These are phyloP conservation scores for Gaertneriomyces sp. DNA, from an alignment of 192 early-diverging fungal genomes.

Conservation along the genomic window DNA sequence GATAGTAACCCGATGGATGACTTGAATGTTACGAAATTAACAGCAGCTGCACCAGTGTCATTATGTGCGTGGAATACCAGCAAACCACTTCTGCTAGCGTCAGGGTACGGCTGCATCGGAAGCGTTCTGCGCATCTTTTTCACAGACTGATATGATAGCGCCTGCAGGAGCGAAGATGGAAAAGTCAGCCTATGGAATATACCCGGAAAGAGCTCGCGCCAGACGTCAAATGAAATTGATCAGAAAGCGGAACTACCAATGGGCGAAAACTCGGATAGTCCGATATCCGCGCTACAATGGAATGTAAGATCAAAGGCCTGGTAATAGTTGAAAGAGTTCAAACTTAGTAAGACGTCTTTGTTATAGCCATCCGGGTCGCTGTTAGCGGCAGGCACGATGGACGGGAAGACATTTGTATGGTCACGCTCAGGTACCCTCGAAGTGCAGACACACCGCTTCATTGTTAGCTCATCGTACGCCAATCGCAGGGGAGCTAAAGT, in stretches of 20 bases:
- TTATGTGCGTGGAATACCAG: slow-evolving; percentile 79
- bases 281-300: slow-evolving; percentile 60
- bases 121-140: no score
- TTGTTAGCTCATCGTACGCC: no score
- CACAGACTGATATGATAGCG: no score
- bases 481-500: slow-evolving; percentile 60
- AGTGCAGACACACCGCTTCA: not conserved
- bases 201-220: slow-evolving; percentile 41
- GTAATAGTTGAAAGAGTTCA: not conserved
- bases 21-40: no score
- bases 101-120: no score
- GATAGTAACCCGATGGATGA: no score
- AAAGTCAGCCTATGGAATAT: slow-evolving; percentile 85
- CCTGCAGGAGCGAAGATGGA: slow-evolving; percentile 74
- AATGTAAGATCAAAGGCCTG: slow-evolving; percentile 6
- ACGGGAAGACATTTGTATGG: slow-evolving; percentile 85
- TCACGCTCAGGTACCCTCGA: slow-evolving; percentile 22
- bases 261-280: slow-evolving; percentile 84
- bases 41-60: no score
- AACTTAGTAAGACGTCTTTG: slow-evolving; percentile 10
- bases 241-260: slow-evolving; percentile 49
- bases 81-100: slow-evolving; percentile 63
- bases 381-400: slow-evolving; percentile 81
- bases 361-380: slow-evolving; percentile 67
- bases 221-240: no score